Evolutionary conservation across 2,329 filamentous ascomycete genomes (phyloP), one percentile per base, ranked within the genome.

Genomic region (Phaeomoniella chlamydospora): DNA sequence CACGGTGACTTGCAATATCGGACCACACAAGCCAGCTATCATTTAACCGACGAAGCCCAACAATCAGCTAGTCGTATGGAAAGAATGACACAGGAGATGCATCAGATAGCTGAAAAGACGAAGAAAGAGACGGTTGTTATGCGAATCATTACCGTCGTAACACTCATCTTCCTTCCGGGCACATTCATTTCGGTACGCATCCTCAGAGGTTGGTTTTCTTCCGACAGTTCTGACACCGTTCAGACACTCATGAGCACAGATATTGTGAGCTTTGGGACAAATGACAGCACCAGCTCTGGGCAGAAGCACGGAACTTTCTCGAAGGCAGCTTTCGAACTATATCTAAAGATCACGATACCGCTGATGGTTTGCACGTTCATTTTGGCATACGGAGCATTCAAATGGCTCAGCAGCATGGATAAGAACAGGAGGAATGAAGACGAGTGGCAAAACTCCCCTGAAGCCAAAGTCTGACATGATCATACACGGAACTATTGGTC

Each of bases 181-280:
- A 62, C 58, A 0, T 64, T 62, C 39, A 55, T 62, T 5, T 57
- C 57, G 5, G 59, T 62, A 49, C 45, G 55, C 47, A 15, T 12
- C 12, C 19, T 16, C 14, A 13, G 13, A 19, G 12, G 12, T 17
- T n/a, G 4, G 5, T 15, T 15, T 16, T 15, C 37, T 13, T 17
- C 18, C 33, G 16, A 29, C 13, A 15, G 14, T 19, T 18, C 11
- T 39, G 19, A 35, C n/a, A 42, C 9, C 15, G 17, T 29, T 29
- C 32, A 61, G 58, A 62, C 58, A 4, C 49, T 62, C 30, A 58
- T 62, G 56, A 58, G 55, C 39, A 61, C 57, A 0, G 52, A 57
- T 15, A 59, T 61, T 5, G 38, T 60, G 10, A 39, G 47, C 5
- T 46, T 47, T 31, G n/a, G 22, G 6, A 39, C 44, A 29, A 40